These are phyloP conservation scores for Trypanosomatidae sp. DNA, from an alignment of 208 protist genomes.

Conservation along the genomic window DNA sequence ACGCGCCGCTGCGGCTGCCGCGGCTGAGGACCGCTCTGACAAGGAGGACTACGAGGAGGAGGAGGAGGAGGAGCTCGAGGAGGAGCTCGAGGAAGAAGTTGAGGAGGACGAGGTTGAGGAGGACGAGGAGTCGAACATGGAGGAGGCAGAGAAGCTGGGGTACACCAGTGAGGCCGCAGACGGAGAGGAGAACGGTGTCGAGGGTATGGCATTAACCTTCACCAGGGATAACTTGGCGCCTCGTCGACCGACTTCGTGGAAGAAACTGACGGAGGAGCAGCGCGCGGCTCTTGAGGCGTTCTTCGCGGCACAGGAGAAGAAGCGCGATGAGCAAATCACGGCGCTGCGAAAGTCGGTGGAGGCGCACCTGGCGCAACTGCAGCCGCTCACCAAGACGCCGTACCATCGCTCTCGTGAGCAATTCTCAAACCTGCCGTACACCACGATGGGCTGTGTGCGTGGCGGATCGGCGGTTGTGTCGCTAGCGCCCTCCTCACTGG, in stretches of 20 bases:
- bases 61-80: constrained; percentile 39
- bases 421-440: constrained; percentile 54
- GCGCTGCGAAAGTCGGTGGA: constrained; percentile 32
- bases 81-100: constrained; percentile 26
- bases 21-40: constrained; percentile 24
- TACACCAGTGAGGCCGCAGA: constrained; percentile 17
- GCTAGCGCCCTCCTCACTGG: constrained; percentile 24
- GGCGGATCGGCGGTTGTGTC: constrained; percentile 31
- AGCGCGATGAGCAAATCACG: constrained; percentile 44
- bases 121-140: constrained; percentile 31
- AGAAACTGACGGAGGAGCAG: constrained; percentile 48
- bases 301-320: constrained; percentile 38
- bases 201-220: not conserved
- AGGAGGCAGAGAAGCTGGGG: constrained; percentile 7
- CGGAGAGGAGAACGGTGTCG: constrained; percentile 10
- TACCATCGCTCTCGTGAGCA: constrained; percentile 54
- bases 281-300: constrained; percentile 41
- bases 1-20: constrained; percentile 22
- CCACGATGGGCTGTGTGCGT: constrained; percentile 38
- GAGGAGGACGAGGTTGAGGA: constrained; percentile 31
- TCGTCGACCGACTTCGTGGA: constrained; percentile 33
- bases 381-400: constrained; percentile 35
- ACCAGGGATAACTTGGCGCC: not conserved
- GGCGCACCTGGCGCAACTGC: constrained; percentile 27
- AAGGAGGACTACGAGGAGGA: constrained; percentile 27